Conservation (phyloP, 306 rosid species). For the Vigna mungo region DNA sequence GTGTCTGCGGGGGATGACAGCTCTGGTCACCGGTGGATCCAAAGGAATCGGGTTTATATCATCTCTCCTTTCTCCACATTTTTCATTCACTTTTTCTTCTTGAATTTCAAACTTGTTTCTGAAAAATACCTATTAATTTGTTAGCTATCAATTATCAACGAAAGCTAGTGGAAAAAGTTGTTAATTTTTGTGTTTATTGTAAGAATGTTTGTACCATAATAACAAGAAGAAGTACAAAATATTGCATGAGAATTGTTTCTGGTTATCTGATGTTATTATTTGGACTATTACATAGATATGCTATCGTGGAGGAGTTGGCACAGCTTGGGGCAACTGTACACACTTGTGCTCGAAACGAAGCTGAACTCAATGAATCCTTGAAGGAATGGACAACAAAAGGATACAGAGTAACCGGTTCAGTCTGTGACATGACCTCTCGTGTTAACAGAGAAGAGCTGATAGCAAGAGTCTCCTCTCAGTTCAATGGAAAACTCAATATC, state of each 20-base stretch:
- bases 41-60: conserved; percentile 45
- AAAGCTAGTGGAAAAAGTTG: too few species aligned
- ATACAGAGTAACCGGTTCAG: conserved; percentile 43
- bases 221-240: too few species aligned
- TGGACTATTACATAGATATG: conserved; percentile 29
- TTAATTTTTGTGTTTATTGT: too few species aligned
- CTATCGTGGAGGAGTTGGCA: conserved; percentile 50
- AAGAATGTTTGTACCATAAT: too few species aligned
- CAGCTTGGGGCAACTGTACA: conserved; percentile 41
- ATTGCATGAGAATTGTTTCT: not conserved
- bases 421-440: conserved; percentile 41
- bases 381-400: conserved; percentile 44
- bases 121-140: too few species aligned
- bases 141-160: too few species aligned
- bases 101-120: too few species aligned
- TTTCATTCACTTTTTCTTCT: not conserved
- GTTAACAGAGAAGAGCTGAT: conserved; percentile 39
- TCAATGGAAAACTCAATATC: conserved; percentile 52
- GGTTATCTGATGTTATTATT: too few species aligned
- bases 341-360: conserved; percentile 48
- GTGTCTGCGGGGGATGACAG: conserved; percentile 42
- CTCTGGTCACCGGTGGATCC: conserved; percentile 48
- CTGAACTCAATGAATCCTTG: conserved; percentile 42
- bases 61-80: not conserved
- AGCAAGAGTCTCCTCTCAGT: conserved; percentile 32